Base-by-base conservation (phyloP, 139 green algal species). In the Auxenochlorella pyrenoidosa region DNA sequence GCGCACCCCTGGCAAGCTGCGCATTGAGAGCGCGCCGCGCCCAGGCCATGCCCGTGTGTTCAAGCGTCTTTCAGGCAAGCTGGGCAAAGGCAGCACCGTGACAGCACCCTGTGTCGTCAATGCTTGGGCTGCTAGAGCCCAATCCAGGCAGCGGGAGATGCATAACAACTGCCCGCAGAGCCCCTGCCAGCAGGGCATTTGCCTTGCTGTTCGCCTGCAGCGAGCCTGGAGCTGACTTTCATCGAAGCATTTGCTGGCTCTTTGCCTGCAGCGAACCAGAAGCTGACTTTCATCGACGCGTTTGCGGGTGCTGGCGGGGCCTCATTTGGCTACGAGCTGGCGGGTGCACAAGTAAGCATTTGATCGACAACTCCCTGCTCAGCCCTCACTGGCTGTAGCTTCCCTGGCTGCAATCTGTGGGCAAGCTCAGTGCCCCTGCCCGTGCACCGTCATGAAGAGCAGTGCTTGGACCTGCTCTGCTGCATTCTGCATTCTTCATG, bases 1-100 rank as follows among this genome's bases (percentile, higher is more conserved):
- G 58, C 79, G 59, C 36, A 47, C 38, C 51, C 79, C 79, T 1
- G 79, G 60, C 58, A 6, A n/a, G 79, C 79, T 84, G 79, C 54
- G 79, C n/a, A 59, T 84, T 54, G 54, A 75, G 58, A n/a, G 22
- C 5, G 79, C 79, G 10, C 36, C 58, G 26, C 26, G 38, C 1
- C 79, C 79, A 2, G 79, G 79, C 36, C 18, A 6, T 0, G 1
- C 26, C 21, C 58, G 22, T 0, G 15, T 10, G 0, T 72, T 34
- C 79, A 58, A 84, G 15, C 54, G 36, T 36, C 26, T 84, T n/a
- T 15, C 75, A 82, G 75, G 75, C 36, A 81, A 54, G 38, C 24
- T n/a, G 18, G 18, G 38, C 60, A 8, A 3, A 68, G n/a, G n/a
- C n/a, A n/a, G n/a, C n/a, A n/a, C n/a, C n/a, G n/a, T n/a, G n/a